Evolutionary conservation across 495 filamentous ascomycete genomes (phyloP), one percentile per base, ranked within the genome.

Genomic region (Cairneyella variabilis): DNA sequence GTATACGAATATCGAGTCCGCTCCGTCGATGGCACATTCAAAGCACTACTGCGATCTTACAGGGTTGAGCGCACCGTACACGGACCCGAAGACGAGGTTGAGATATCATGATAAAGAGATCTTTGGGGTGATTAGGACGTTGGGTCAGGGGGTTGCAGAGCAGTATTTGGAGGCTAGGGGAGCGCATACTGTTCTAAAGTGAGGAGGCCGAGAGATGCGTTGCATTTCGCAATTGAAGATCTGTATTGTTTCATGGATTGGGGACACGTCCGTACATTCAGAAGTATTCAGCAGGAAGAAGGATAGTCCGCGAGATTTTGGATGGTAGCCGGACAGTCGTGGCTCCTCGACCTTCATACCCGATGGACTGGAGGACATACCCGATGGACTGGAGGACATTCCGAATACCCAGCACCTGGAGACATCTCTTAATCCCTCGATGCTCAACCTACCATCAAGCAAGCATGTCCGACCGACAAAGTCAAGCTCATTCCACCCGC

Each of bases 41-140:
- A 88, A 79, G 60, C 85, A 84, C 54, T 97, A 97, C 69, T 97
- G 95, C 74, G 95, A 97, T 67, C 78, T 97, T 64, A 97, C 93
- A 6, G 95, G 95, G 17, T 70, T 97, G 57, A 78, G 89, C 10
- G 89, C 89, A 16, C 82, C 85, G 16, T 98, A 98, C 56, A 84
- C 88, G 9, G 92, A 97, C 63, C 93, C 93, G 7, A 97, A 97
- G 75, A 92, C 90, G 11, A 80, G 91, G 43, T 68, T 98, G 58
- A 76, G 91, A 28, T 98, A 97, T 69, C 85, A 92, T 62, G 79
- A 97, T 65, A 83, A 79, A 63, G 93, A 98, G 74, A 79, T 97
- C 23, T 98, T 95, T 72, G 77, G 76, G 14, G 83, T 88, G 18
- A 82, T 97, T 30, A 77, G 89, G 53, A 81, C 73, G 14, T 66